Conservation (phyloP, 2,329 filamentous ascomycete species). For the Esteya vermicola region DNA sequence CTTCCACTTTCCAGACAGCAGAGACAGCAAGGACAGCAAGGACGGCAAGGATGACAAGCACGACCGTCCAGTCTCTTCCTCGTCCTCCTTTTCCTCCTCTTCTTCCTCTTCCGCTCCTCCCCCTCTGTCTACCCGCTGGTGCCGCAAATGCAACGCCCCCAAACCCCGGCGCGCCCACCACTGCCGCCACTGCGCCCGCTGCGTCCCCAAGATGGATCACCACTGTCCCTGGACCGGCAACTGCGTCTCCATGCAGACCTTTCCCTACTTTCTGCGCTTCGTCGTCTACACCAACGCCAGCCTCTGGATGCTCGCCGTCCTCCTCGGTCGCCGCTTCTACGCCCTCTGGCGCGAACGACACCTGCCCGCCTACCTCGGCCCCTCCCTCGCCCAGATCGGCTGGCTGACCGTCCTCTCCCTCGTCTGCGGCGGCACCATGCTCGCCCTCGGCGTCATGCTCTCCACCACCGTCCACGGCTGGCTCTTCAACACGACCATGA, state of each 20-base stretch:
- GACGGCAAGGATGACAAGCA: background rate
- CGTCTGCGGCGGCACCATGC: constrained; percentile 41
- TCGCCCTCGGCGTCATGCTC: constrained; percentile 52
- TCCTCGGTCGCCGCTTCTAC: constrained; percentile 44
- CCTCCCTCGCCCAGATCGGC: constrained; percentile 41
- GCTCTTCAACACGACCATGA: constrained; percentile 60
- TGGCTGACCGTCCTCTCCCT: constrained; percentile 46
- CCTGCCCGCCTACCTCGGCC: constrained; percentile 62
- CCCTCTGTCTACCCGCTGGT: constrained; percentile 38
- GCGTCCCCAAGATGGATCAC: constrained; percentile 72
- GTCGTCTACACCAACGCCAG: constrained; percentile 53
- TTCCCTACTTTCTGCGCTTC: constrained; percentile 73
- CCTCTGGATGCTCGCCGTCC: constrained; percentile 45
- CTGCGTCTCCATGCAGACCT: constrained; percentile 69
- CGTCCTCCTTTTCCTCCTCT: background rate
- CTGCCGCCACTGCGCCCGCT: constrained; percentile 61
- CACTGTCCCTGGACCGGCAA: constrained; percentile 78
- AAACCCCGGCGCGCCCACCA: constrained; percentile 73
- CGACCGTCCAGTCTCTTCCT: background rate
- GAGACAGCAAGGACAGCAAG: background rate
- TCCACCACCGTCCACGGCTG: constrained; percentile 47
- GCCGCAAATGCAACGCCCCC: constrained; percentile 57
- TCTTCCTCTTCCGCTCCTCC: constrained; percentile 2
- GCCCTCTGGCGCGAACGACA: constrained; percentile 50
- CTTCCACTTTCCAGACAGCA: constrained; percentile 25